Conservation (phyloP, 371 early-diverging fungal genomes). For the Antonospora locustae region DNA sequence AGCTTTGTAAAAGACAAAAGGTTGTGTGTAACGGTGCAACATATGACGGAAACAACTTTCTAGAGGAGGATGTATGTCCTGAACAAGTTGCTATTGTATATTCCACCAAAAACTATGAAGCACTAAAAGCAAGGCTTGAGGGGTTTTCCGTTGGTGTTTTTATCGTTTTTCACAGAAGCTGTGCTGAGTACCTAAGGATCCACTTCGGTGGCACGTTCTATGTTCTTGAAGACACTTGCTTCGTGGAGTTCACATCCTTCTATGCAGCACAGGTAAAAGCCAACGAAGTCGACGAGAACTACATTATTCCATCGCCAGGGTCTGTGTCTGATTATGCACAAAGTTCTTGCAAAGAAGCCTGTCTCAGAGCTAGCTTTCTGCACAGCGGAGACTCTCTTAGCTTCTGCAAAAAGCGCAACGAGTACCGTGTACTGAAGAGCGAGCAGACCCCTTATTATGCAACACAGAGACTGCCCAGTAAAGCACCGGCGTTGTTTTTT, state of each 20-base stretch:
- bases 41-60: constrained; percentile 29
- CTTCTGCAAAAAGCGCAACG: too few species aligned
- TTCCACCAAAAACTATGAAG: constrained; percentile 1
- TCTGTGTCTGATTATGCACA: too few species aligned
- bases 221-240: not conserved
- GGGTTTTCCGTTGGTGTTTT: not conserved
- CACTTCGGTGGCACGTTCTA: not conserved
- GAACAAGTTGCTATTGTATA: constrained; percentile 18
- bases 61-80: constrained; percentile 24
- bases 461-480: too few species aligned
- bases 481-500: constrained; percentile 7
- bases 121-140: not conserved
- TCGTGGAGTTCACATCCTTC: too few species aligned
- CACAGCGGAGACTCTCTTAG: too few species aligned
- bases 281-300: too few species aligned
- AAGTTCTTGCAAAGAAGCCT: too few species aligned
- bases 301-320: too few species aligned
- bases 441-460: too few species aligned
- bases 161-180: constrained; percentile 3
- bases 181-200: not conserved
- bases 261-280: too few species aligned
- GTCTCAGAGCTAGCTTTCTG: too few species aligned
- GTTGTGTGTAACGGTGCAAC: constrained; percentile 10
- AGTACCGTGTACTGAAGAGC: too few species aligned
- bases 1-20: constrained; percentile 7